Base-by-base conservation (phyloP, 257 asterid genomes). In the Linderniella brevidens region DNA sequence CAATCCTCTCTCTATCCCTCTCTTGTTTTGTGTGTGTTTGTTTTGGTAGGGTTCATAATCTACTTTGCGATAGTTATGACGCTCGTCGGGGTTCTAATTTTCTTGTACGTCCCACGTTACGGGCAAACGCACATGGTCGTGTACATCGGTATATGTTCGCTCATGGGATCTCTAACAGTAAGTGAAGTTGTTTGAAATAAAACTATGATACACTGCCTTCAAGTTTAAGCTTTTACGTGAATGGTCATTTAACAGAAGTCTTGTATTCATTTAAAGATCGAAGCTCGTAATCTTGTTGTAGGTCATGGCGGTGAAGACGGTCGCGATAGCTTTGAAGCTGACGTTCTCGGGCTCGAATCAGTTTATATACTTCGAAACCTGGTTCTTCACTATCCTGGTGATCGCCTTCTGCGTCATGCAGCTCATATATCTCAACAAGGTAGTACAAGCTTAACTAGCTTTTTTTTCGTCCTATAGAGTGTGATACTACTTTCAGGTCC, bases 221-320 rank as follows among this genome's bases (percentile, higher is more conserved):
- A 2, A 25, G 3, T 25, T 25, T 6, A 25, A 25, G 6, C 6
- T 25, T 25, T 6, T 25, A 3, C 32, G 32, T 2, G 6, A 25
- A 2, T 6, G 32, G 6, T 6, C 32, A 2, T 3, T 25, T 2
- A 25, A 25, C 6, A 25, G 32, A 25, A 25, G n/a, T n/a, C n/a
- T n/a, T n/a, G n/a, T n/a, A n/a, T n/a, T n/a, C n/a, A n/a, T n/a
- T n/a, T n/a, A n/a, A n/a, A n/a, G n/a, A n/a, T n/a, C n/a, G n/a
- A n/a, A n/a, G n/a, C n/a, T n/a, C n/a, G n/a, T n/a, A n/a, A n/a
- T n/a, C n/a, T n/a, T n/a, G n/a, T n/a, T n/a, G n/a, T 72, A 79
- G 92, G 86, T 79, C 11, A 79, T 76, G 92, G 76, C 86, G 49
- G 86, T 79, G 19, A 73, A 79, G 58, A 82, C 92, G 45, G 72